phyloP scores from a whole-genome alignment of 768 basidiomycete genomes.

The Serpula lacrymans region DNA sequence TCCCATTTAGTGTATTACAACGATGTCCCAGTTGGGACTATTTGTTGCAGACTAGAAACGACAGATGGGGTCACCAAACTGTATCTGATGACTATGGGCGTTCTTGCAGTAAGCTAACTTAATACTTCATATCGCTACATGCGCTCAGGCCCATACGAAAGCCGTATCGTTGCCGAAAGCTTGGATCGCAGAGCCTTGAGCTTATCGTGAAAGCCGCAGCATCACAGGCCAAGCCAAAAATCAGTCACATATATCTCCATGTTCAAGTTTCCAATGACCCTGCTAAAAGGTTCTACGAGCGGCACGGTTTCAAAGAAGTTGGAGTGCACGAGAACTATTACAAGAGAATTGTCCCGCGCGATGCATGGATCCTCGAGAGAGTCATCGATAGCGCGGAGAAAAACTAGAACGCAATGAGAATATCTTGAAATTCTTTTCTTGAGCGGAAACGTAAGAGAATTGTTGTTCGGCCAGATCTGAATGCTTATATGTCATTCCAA shows the following conservation, averaged over 20 bases:
- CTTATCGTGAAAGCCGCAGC: constrained; percentile 63
- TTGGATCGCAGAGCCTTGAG: constrained; percentile 73
- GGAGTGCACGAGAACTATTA: constrained; percentile 74
- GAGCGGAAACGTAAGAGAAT: constrained; percentile 13
- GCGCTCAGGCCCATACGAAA: constrained; percentile 28
- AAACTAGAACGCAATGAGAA: too few species aligned
- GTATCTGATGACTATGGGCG: constrained; percentile 83
- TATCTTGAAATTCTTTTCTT: too few species aligned
- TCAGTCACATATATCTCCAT: constrained; percentile 75
- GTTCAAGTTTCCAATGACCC: constrained; percentile 80
- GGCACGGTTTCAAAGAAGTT: constrained; percentile 73
- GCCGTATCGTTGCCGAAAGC: constrained; percentile 80
- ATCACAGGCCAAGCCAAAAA: constrained; percentile 54
- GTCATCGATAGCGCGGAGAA: constrained; percentile 33
- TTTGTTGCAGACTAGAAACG: constrained; percentile 81
- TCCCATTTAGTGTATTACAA: constrained; percentile 76
- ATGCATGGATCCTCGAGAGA: constrained; percentile 86
- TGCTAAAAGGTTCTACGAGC: constrained; percentile 81
- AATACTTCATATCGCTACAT: constrained; percentile 9
- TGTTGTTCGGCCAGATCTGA: constrained; percentile 11
- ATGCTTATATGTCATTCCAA: constrained; percentile 24
- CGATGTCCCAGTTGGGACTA: constrained; percentile 86
- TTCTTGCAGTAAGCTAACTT: constrained; percentile 71
- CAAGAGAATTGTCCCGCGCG: constrained; percentile 82
- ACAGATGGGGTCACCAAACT: constrained; percentile 53